phyloP scores from a whole-genome alignment of 2,329 filamentous ascomycete species.

The Dryadomyces quercivorus region DNA sequence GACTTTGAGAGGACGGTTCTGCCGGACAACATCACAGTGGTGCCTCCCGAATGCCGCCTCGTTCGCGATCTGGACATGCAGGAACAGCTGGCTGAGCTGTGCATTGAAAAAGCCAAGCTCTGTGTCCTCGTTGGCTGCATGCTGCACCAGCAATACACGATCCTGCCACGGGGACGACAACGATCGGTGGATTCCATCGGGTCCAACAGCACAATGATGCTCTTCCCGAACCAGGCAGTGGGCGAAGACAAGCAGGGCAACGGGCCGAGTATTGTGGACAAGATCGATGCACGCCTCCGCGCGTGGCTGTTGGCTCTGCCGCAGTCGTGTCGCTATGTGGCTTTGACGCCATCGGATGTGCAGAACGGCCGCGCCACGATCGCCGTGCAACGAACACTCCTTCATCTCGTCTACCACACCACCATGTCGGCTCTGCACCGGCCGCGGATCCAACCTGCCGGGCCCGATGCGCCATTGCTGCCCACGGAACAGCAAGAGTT shows the following conservation, averaged over 20 bases:
- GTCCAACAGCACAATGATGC: slow-evolving; percentile 59
- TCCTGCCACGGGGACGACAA: slow-evolving; percentile 72
- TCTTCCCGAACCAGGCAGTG: slow-evolving; percentile 77
- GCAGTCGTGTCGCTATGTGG: slow-evolving; percentile 55
- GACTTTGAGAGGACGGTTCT: slow-evolving; percentile 73
- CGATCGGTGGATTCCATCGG: slow-evolving; percentile 50
- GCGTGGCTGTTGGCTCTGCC: slow-evolving; percentile 67
- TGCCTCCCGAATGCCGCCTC: slow-evolving; percentile 58
- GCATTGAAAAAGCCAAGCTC: slow-evolving; percentile 81
- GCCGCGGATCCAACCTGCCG: slow-evolving; percentile 75
- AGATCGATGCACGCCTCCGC: slow-evolving; percentile 67
- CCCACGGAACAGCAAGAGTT: slow-evolving; percentile 60
- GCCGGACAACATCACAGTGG: slow-evolving; percentile 53
- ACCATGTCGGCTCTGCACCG: slow-evolving; percentile 84
- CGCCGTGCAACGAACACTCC: slow-evolving; percentile 64
- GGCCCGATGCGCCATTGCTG: slow-evolving; percentile 38
- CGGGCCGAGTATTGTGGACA: slow-evolving; percentile 57
- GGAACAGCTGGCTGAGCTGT: slow-evolving; percentile 71
- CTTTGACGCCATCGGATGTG: slow-evolving; percentile 40
- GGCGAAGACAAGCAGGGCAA: slow-evolving; percentile 38
- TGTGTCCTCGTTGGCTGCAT: slow-evolving; percentile 85
- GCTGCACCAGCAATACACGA: slow-evolving; percentile 82
- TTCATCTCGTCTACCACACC: slow-evolving; percentile 91
- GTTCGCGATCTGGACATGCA: slow-evolving; percentile 63
- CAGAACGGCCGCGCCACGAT: slow-evolving; percentile 47